phyloP scores from a whole-genome alignment of 352 stramenopile species.

The Achlya hypogyna region DNA sequence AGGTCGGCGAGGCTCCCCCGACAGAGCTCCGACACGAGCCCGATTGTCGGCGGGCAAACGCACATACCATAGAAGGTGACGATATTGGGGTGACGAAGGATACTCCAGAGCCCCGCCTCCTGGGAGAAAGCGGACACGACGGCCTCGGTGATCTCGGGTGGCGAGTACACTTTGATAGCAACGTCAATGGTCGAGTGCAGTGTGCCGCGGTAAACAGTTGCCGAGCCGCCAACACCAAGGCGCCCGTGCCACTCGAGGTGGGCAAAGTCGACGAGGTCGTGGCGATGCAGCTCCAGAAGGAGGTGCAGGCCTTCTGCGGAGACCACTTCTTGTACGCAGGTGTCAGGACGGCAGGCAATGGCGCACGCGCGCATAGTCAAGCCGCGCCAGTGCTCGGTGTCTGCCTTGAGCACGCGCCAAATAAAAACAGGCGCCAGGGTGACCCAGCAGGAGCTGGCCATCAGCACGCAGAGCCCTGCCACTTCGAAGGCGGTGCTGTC shows the following conservation, averaged over 20 bases:
- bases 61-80: conserved; percentile 77
- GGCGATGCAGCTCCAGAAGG: conserved; percentile 17
- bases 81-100: conserved; percentile 69
- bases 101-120: conserved; percentile 59
- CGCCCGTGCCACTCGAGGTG: conserved; percentile 4
- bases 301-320: conserved; percentile 23
- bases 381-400: conserved; percentile 65
- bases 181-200: conserved; percentile 45
- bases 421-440: conserved; percentile 51
- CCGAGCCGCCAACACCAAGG: conserved; percentile 33
- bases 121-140: conserved; percentile 74
- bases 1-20: conserved; percentile 36
- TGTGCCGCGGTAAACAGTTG: conserved; percentile 51
- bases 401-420: conserved; percentile 57
- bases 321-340: conserved; percentile 25
- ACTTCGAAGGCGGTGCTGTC: conserved; percentile 10
- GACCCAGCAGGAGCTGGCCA: conserved; percentile 38
- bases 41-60: conserved; percentile 63
- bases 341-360: conserved; percentile 7
- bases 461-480: conserved; percentile 28
- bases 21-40: conserved; percentile 54
- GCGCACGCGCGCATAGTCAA: conserved; percentile 40
- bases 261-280: conserved; percentile 20
- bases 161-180: conserved; percentile 74
- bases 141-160: conserved; percentile 41